phyloP scores from a whole-genome alignment of 208 protist species.

The Acanthamoeba royreba region DNA sequence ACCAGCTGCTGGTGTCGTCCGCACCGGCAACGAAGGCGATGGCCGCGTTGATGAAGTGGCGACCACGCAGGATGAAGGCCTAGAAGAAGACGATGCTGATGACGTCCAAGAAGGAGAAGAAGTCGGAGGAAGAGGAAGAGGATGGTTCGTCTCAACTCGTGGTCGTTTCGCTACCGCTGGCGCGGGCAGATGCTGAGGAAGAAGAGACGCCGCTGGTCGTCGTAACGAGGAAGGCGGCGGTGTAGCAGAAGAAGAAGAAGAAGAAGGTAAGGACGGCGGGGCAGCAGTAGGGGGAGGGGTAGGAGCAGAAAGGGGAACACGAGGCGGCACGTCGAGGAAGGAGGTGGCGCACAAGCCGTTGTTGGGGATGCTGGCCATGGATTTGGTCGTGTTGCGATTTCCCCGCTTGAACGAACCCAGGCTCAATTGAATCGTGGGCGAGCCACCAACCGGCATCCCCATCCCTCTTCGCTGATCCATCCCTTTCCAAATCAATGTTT shows the following conservation, averaged over 20 bases:
- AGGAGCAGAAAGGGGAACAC: not conserved
- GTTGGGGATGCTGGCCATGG: not conserved
- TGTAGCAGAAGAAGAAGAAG: not conserved
- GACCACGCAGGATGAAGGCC: not conserved
- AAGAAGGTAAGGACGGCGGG: not conserved
- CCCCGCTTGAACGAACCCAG: constrained; percentile 29
- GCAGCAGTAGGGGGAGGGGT: not conserved
- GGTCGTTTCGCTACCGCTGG: not conserved
- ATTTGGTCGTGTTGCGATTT: not conserved
- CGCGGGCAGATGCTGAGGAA: no score
- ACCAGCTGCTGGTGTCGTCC: not conserved
- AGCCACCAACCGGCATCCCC: no score
- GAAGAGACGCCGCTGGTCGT: no score
- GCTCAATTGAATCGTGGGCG: no score
- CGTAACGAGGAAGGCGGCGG: no score
- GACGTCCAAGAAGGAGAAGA: not conserved
- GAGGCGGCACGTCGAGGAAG: not conserved
- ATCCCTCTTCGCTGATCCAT: no score
- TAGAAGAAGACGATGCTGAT: not conserved
- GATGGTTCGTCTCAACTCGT: not conserved
- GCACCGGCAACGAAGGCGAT: no score
- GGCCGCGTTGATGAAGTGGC: no score
- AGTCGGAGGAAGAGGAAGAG: not conserved
- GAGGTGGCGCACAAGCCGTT: not conserved
- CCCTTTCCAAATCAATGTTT: no score